Percentiles rank a stretch among this genome's conserved stretches.
phyloP scores from a whole-genome alignment of 306 rosid genomes.

The Luffa aegyptiaca region DNA sequence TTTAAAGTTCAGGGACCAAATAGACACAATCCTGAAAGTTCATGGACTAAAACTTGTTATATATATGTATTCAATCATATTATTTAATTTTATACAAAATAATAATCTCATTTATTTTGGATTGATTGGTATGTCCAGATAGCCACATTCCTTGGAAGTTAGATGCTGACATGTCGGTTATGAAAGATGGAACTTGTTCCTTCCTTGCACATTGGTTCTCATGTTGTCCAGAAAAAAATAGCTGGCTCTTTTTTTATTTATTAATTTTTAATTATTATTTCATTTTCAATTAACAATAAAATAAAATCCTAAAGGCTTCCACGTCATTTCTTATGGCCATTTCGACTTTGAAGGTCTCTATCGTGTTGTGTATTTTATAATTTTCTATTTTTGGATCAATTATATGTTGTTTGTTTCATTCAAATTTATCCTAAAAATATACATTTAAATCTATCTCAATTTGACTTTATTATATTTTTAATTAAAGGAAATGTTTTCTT shows the following conservation, averaged over 20 bases:
- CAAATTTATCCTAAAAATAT: background rate
- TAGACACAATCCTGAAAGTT: no score
- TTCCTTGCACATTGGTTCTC: background rate
- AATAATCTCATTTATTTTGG: background rate
- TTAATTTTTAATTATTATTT: background rate
- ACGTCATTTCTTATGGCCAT: background rate
- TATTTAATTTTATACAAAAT: background rate
- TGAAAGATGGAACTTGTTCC: background rate
- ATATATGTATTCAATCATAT: background rate
- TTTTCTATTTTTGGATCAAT: background rate
- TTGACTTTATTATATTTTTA: background rate
- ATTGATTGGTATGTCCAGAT: background rate
- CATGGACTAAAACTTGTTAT: no score
- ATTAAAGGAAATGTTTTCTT: background rate
- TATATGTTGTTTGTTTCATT: background rate
- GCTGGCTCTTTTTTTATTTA: background rate
- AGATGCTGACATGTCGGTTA: background rate
- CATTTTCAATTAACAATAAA: background rate
- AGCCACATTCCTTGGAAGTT: slow-evolving; percentile 6
- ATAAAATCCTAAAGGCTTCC: background rate
- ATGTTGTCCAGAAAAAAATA: slow-evolving; percentile 1
- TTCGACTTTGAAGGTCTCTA: background rate
- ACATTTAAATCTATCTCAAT: background rate
- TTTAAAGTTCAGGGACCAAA: no score
- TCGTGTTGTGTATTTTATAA: background rate